These are phyloP conservation scores for Escallonia rubra DNA, from an alignment of 129 eudicot genomes.

Conservation along the genomic window DNA sequence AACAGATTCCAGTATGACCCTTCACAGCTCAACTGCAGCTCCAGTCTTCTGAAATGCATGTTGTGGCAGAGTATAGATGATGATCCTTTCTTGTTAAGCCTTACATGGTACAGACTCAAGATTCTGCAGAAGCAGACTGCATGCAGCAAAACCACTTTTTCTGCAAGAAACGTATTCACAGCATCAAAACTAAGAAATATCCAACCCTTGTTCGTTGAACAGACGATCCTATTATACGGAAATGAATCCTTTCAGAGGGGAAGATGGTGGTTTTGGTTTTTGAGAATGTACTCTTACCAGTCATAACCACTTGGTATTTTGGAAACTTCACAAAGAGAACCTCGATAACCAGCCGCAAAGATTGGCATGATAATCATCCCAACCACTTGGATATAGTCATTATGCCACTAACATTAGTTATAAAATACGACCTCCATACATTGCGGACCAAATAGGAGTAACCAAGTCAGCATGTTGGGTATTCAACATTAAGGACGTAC, in stretches of 20 bases:
- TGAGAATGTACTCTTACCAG: too few relatives aligned
- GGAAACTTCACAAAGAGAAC: neutral
- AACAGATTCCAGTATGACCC: conserved; percentile 28
- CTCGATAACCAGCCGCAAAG: neutral
- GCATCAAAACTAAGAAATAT: too few relatives aligned
- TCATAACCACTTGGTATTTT: too few relatives aligned
- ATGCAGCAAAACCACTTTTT: conserved; percentile 79
- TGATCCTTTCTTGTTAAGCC: neutral
- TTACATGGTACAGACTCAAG: conserved; percentile 13
- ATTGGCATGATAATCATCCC: neutral
- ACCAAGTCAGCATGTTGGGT: too few relatives aligned
- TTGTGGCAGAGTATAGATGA: neutral
- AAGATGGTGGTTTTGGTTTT: too few relatives aligned
- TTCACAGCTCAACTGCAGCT: conserved; percentile 29
- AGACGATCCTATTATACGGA: too few relatives aligned
- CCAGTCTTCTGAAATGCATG: conserved; percentile 19
- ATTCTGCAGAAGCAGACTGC: conserved; percentile 29
- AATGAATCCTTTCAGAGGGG: too few relatives aligned
- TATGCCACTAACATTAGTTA: too few relatives aligned
- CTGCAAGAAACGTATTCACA: conserved; percentile 28
- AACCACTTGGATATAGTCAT: neutral
- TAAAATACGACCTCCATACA: too few relatives aligned
- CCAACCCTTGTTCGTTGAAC: too few relatives aligned
- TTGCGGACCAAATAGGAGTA: too few relatives aligned
- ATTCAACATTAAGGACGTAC: too few relatives aligned